phyloP scores from a whole-genome alignment of 805 yeast genomes.

The Candida oleophila region DNA sequence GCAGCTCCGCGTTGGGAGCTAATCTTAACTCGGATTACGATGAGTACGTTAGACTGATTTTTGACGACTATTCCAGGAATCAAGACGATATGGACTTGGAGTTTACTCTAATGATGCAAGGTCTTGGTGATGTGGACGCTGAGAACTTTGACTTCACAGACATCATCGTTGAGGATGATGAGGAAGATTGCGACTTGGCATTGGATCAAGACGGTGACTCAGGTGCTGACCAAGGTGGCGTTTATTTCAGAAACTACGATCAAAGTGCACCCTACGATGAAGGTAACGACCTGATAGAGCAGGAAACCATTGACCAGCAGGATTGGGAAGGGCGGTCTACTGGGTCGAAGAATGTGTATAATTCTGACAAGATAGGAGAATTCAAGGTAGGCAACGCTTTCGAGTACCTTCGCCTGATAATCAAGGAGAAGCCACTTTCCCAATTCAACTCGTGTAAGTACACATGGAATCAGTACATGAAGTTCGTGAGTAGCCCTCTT shows the following conservation, averaged over 20 bases:
- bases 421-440: neutral
- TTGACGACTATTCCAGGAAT: neutral
- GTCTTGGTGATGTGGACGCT: neutral
- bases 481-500: neutral
- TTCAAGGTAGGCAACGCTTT: neutral
- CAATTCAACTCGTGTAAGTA: neutral
- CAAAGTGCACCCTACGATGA: neutral
- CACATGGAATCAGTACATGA: neutral
- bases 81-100: neutral
- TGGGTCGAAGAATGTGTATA: neutral
- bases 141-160: neutral
- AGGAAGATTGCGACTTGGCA: neutral
- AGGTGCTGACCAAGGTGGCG: neutral
- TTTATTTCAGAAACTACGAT: neutral
- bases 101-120: neutral
- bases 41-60: conserved; percentile 2
- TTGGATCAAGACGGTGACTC: neutral
- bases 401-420: neutral
- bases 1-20: neutral
- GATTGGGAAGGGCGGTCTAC: neutral
- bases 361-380: conserved; percentile 1
- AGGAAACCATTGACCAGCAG: neutral
- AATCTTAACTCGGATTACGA: neutral
- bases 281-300: neutral
- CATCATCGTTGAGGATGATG: neutral